These are phyloP conservation scores for Oryza coarctata DNA, from an alignment of 176 grass and related monocot species.

Conservation along the genomic window DNA sequence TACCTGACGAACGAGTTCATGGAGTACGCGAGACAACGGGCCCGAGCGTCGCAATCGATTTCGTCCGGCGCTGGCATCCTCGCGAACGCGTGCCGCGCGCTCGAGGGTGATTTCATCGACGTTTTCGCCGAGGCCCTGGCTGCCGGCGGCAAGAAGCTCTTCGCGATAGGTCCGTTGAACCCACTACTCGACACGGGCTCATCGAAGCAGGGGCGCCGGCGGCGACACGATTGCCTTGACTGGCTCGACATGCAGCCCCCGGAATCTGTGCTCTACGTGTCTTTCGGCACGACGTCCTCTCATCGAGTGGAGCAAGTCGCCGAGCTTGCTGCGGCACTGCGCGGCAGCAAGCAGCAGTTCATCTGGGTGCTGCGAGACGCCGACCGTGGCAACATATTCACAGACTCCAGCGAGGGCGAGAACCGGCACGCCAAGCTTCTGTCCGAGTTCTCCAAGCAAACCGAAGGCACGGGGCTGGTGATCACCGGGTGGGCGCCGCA, in stretches of 20 bases:
- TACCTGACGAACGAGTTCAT: slow-evolving; percentile 1
- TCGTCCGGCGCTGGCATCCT: neutral
- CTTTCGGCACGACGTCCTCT: slow-evolving; percentile 39
- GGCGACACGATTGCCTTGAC: slow-evolving; percentile 31
- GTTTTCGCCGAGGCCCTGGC: neutral
- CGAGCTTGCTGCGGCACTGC: slow-evolving; percentile 35
- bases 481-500: slow-evolving; percentile 60
- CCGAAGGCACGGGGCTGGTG: slow-evolving; percentile 38
- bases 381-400: slow-evolving; percentile 12
- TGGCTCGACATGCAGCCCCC: slow-evolving; percentile 48
- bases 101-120: slow-evolving; percentile 42
- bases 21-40: neutral
- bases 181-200: neutral
- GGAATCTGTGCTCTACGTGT: slow-evolving; percentile 54
- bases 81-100: slow-evolving; percentile 20
- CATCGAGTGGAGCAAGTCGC: slow-evolving; percentile 34
- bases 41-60: neutral
- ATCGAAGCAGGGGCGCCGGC: neutral
- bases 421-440: slow-evolving; percentile 12
- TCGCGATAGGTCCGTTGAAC: slow-evolving; percentile 50
- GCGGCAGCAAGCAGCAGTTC: slow-evolving; percentile 43
- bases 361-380: slow-evolving; percentile 68
- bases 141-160: slow-evolving; percentile 17
- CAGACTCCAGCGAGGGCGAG: neutral
- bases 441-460: neutral